Conservation (phyloP, 768 basidiomycete species). For the Suillus discolor region DNA sequence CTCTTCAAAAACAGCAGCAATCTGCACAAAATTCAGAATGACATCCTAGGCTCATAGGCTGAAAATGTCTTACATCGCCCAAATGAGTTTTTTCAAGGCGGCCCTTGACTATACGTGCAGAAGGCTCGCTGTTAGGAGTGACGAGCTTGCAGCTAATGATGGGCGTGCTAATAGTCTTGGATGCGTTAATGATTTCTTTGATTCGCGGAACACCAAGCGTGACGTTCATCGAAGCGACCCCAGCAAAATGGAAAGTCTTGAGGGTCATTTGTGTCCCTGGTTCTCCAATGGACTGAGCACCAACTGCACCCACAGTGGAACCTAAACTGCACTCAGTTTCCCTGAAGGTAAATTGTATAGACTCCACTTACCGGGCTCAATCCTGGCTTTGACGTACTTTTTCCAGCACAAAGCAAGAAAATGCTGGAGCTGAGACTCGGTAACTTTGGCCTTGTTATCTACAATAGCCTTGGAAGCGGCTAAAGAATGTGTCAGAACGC, state of each 20-base stretch:
- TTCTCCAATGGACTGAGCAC: slow-evolving; percentile 98
- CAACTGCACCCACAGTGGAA: slow-evolving; percentile 97
- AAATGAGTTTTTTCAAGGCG: slow-evolving; percentile 93
- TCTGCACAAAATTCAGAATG: slow-evolving; percentile 42
- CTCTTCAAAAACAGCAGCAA: slow-evolving; percentile 92
- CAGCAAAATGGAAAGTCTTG: slow-evolving; percentile 99
- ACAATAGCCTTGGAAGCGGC: slow-evolving; percentile 73
- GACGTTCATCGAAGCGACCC: slow-evolving; percentile 99
- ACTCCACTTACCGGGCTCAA: slow-evolving; percentile 76
- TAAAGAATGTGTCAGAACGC: slow-evolving; percentile 27
- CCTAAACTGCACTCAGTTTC: slow-evolving; percentile 44
- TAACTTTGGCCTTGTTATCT: slow-evolving; percentile 91
- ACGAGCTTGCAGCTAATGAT: slow-evolving; percentile 98
- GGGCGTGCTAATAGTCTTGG: slow-evolving; percentile 96
- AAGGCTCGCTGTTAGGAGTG: slow-evolving; percentile 82
- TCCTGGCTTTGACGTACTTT: slow-evolving; percentile 92
- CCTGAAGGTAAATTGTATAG: not conserved
- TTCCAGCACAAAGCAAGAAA: slow-evolving; percentile 91
- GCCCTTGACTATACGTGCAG: slow-evolving; percentile 96
- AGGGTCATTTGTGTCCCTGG: slow-evolving; percentile 99
- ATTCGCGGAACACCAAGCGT: slow-evolving; percentile 99
- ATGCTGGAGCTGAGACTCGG: slow-evolving; percentile 69
- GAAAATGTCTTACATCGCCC: slow-evolving; percentile 69
- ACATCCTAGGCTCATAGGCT: not conserved
- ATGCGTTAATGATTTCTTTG: slow-evolving; percentile 99